These are phyloP conservation scores for Sphaerosporella brunnea DNA, from an alignment of 495 filamentous ascomycete genomes.

Conservation along the genomic window DNA sequence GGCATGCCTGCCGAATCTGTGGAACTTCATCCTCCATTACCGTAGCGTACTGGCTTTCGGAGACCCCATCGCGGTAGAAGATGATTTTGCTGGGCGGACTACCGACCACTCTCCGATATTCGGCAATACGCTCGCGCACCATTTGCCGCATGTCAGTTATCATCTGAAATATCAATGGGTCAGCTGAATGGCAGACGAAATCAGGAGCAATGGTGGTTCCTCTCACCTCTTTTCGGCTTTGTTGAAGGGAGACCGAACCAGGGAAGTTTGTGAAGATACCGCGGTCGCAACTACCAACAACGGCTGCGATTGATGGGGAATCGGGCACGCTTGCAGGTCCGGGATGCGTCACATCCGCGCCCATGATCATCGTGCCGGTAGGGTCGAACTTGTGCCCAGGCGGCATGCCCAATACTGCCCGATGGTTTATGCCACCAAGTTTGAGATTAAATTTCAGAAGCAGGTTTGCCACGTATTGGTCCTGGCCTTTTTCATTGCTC, in stretches of 20 bases:
- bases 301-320: conserved; percentile 52
- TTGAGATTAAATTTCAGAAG: conserved; percentile 53
- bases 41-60: conserved; percentile 39
- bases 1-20: conserved; percentile 30
- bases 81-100: conserved; percentile 51
- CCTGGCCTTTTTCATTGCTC: neutral
- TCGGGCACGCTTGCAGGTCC: conserved; percentile 43
- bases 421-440: conserved; percentile 61
- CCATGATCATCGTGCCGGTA: conserved; percentile 27
- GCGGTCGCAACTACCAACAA: conserved; percentile 58
- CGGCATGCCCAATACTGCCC: conserved; percentile 49
- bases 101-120: conserved; percentile 40
- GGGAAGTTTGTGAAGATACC: neutral
- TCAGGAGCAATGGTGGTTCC: no score
- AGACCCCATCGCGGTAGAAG: conserved; percentile 81
- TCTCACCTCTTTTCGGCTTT: neutral
- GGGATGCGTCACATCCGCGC: conserved; percentile 78
- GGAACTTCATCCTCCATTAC: conserved; percentile 29
- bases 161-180: conserved; percentile 37
- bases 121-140: conserved; percentile 39
- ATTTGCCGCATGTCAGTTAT: conserved; percentile 36
- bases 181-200: no score
- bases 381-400: conserved; percentile 16
- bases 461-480: conserved; percentile 17
- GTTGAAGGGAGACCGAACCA: neutral